Evolutionary conservation across 2,329 filamentous ascomycete genomes (phyloP), one percentile per base, ranked within the genome.

Genomic region (Fusarium azukiicola): DNA sequence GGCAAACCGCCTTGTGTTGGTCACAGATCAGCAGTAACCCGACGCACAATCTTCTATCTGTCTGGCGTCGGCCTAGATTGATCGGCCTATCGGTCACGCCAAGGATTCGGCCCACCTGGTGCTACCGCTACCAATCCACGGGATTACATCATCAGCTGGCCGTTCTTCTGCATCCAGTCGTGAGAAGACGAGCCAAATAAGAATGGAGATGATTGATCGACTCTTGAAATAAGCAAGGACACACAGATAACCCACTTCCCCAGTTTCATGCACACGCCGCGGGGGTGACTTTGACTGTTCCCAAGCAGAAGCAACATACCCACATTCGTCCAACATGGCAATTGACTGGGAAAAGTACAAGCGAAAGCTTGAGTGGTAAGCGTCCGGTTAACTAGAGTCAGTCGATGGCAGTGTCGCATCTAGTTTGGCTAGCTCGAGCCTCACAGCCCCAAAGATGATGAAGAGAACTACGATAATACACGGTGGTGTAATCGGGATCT

Each of bases 401-500:
- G 47, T 27, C 12, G 11, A 23, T 23, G 11, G 5, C 8, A 13
- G 36, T 23, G 9, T 14, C n/a, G 50, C 27, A 32, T 32, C 27
- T 42, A 16, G 23, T 10, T 10, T 58, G 68, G 21, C 56, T 72
- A 50, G 73, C 8, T 47, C 12, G 7, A 42, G 52, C 16, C 27
- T 64, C 19, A 4, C 17, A 82, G 80, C 61, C 80, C 80, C 17
- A 80, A 76, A 27, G 84, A 85, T 66, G 78, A 82, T 21, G 74
- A 84, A 66, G 81, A 83, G 14, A 79, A 81, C 56, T 85, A 85
- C 72, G 74, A 81, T 40, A 85, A 85, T 73, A 85, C 83, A 9
- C 79, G 79, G 12, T 85, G 84, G 84, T 85, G 84, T 72, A 85
- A 85, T 58, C 79, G 84, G 4, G 84, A 85, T 56, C 69, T 85